Evolutionary conservation across 2,329 filamentous ascomycete species (phyloP).

Genomic region (Pyrenochaeta sp.): DNA sequence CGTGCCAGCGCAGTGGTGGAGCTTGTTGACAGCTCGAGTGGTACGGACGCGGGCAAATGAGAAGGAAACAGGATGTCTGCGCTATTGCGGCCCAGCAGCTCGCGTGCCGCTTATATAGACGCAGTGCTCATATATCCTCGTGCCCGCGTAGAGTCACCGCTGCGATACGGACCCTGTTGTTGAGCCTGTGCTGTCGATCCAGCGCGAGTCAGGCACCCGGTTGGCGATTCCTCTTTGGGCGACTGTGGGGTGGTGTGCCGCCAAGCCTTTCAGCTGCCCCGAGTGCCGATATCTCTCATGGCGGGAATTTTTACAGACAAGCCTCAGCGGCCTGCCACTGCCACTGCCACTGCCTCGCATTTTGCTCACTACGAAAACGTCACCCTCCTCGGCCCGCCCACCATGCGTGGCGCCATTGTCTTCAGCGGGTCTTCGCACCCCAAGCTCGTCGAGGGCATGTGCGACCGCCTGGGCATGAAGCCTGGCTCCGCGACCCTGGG

Average conservation of each 20-base stretch:
- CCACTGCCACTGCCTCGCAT: too few relatives aligned
- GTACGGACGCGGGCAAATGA: conserved; percentile 16
- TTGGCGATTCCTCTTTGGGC: conserved; percentile 3
- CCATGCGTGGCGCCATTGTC: conserved; percentile 71
- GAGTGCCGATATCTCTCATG: conserved; percentile 22
- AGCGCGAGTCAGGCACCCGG: conserved; percentile 10
- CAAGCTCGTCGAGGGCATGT: conserved; percentile 69
- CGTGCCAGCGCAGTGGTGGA: conserved; percentile 39
- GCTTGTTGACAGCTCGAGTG: conserved; percentile 26
- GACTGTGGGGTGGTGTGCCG: conserved; percentile 9
- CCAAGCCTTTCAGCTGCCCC: conserved; percentile 4
- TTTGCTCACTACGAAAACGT: conserved; percentile 38
- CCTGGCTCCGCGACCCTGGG: conserved; percentile 67
- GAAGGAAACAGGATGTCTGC: neutral
- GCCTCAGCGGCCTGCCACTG: conserved; percentile 23
- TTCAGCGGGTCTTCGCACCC: conserved; percentile 73
- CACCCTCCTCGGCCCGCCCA: conserved; percentile 46
- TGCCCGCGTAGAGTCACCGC: neutral
- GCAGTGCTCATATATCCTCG: neutral
- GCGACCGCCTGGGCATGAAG: conserved; percentile 68
- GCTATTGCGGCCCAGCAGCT: neutral
- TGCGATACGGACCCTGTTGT: neutral
- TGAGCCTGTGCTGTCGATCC: neutral
- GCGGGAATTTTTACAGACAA: conserved; percentile 31
- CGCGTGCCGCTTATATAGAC: too few relatives aligned